These are phyloP conservation scores for Cyberlindnera japonica DNA, from an alignment of 805 yeast genomes.

Conservation along the genomic window DNA sequence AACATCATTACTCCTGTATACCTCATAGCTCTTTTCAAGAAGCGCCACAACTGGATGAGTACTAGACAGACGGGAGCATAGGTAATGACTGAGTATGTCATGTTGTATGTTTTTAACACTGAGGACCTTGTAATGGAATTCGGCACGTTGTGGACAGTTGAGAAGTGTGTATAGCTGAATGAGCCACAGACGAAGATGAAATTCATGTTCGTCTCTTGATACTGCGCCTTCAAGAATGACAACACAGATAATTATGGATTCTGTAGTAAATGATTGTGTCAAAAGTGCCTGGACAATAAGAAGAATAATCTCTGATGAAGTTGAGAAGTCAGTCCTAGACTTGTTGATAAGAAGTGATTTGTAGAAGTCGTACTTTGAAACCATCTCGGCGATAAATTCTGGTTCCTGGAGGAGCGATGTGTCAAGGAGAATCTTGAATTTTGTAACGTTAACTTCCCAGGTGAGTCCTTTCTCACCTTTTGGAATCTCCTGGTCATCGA, in stretches of 20 bases:
- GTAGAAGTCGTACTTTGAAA: conserved; percentile 39
- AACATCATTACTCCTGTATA: conserved; percentile 52
- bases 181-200: conserved; percentile 68
- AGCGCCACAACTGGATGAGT: conserved; percentile 40
- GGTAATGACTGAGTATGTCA: conserved; percentile 60
- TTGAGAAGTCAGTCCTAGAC: conserved; percentile 63
- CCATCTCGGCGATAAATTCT: conserved; percentile 31
- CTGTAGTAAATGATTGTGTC: conserved; percentile 20
- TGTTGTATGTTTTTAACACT: conserved; percentile 72
- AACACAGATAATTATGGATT: conserved; percentile 39
- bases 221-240: conserved; percentile 56
- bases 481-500: conserved; percentile 25
- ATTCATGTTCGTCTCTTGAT: conserved; percentile 62
- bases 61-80: conserved; percentile 46
- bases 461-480: conserved; percentile 22
- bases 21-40: conserved; percentile 36
- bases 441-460: conserved; percentile 42
- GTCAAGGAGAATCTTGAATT: conserved; percentile 40
- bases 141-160: conserved; percentile 51
- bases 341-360: conserved; percentile 36
- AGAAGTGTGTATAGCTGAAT: conserved; percentile 56
- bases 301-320: conserved; percentile 63
- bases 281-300: conserved; percentile 43
- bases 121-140: conserved; percentile 46
- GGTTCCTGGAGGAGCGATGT: conserved; percentile 19